Conservation (phyloP, 768 basidiomycete genomes). For the Melanogaster broomeanus region DNA sequence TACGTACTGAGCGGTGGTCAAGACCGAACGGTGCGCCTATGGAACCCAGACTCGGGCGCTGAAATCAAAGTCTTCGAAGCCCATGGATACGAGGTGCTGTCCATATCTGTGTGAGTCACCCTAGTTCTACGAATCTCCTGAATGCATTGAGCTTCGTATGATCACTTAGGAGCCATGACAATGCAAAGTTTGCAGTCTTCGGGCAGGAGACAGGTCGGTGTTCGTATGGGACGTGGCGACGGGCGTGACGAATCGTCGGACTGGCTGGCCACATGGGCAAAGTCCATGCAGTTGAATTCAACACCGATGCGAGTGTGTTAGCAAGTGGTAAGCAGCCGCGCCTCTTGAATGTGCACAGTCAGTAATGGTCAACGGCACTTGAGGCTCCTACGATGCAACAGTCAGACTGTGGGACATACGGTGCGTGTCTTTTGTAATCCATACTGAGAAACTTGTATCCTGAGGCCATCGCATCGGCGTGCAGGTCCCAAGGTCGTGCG, state of each 20-base stretch:
- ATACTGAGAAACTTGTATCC: neutral
- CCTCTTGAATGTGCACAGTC: neutral
- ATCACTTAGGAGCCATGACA: slow-evolving; percentile 76
- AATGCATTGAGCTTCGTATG: neutral
- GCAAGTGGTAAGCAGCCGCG: slow-evolving; percentile 70
- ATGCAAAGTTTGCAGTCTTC: slow-evolving; percentile 91
- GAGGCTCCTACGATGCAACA: slow-evolving; percentile 92
- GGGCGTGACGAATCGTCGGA: slow-evolving; percentile 79
- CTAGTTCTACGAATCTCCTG: neutral
- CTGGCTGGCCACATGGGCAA: slow-evolving; percentile 89
- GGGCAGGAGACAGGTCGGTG: slow-evolving; percentile 89
- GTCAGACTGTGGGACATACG: slow-evolving; percentile 91
- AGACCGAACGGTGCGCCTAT: slow-evolving; percentile 86
- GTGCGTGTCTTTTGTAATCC: slow-evolving; percentile 39
- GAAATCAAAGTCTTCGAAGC: slow-evolving; percentile 90
- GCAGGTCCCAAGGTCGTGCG: slow-evolving; percentile 72
- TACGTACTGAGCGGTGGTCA: slow-evolving; percentile 94
- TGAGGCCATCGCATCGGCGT: neutral
- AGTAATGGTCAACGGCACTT: neutral
- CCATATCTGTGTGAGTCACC: slow-evolving; percentile 76
- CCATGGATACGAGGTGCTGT: slow-evolving; percentile 95
- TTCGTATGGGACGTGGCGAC: slow-evolving; percentile 96
- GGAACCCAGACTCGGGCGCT: slow-evolving; percentile 85
- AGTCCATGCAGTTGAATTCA: slow-evolving; percentile 89
- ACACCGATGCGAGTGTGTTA: slow-evolving; percentile 80